These are phyloP conservation scores for Neonectria sp. DNA, from an alignment of 2,329 filamentous ascomycete species.

Conservation along the genomic window DNA sequence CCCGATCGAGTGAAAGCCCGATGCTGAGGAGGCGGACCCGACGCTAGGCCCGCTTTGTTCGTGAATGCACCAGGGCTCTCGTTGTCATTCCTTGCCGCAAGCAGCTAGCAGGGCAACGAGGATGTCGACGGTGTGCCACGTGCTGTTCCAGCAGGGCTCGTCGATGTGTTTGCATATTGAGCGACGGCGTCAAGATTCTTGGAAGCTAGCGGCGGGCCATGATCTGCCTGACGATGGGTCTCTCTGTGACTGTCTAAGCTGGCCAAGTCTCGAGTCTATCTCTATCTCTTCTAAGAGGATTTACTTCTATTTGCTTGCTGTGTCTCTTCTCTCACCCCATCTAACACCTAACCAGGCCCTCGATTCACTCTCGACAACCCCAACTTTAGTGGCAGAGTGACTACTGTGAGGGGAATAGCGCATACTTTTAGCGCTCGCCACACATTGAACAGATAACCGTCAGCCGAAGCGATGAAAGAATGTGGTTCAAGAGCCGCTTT, in stretches of 20 bases:
- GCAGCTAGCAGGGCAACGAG: not conserved
- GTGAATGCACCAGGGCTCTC: too few relatives aligned
- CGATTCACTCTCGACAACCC: not conserved
- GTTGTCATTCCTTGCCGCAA: not conserved
- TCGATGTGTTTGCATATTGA: not conserved
- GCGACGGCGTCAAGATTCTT: too few relatives aligned
- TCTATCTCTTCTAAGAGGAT: too few relatives aligned
- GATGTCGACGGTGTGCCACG: not conserved
- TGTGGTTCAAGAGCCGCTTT: not conserved
- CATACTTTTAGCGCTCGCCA: too few relatives aligned
- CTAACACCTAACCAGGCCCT: not conserved
- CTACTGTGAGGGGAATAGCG: too few relatives aligned
- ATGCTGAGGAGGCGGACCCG: not conserved
- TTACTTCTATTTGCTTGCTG: not conserved
- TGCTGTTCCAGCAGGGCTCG: not conserved
- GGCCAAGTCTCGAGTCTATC: not conserved
- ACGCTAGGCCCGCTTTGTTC: not conserved
- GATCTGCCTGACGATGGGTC: too few relatives aligned
- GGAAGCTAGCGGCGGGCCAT: too few relatives aligned
- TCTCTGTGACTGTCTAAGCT: not conserved
- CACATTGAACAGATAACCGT: too few relatives aligned
- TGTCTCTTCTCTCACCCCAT: not conserved
- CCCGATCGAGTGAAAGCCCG: not conserved
- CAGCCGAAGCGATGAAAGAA: too few relatives aligned
- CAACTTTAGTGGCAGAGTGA: too few relatives aligned